phyloP scores from a whole-genome alignment of 371 early-diverging fungal genomes.

The Massospora cicadina region DNA sequence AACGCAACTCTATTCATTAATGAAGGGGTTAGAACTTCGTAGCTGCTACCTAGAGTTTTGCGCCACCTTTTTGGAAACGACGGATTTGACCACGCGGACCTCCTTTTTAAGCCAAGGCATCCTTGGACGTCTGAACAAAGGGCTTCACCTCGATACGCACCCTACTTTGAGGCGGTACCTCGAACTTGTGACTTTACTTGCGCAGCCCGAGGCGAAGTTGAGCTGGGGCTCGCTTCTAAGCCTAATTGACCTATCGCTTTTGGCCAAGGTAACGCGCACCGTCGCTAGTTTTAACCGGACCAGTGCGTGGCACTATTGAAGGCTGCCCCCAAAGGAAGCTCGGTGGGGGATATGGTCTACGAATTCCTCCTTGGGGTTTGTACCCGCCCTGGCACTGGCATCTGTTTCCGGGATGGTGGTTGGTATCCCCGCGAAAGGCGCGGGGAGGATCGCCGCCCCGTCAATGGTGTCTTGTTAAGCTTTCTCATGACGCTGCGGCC shows the following conservation, averaged over 20 bases:
- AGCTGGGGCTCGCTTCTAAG: neutral
- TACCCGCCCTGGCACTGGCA: slow-evolving; percentile 48
- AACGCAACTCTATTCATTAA: neutral
- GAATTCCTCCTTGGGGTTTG: slow-evolving; percentile 53
- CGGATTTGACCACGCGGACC: neutral
- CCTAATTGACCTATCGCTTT: neutral
- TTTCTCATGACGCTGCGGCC: slow-evolving; percentile 40
- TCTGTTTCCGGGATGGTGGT: slow-evolving; percentile 52
- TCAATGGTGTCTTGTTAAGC: slow-evolving; percentile 37
- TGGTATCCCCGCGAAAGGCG: slow-evolving; percentile 42
- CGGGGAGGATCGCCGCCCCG: slow-evolving; percentile 21
- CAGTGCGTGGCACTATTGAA: neutral
- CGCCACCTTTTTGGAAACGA: neutral
- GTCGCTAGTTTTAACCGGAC: neutral
- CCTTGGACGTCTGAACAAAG: neutral
- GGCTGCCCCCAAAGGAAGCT: neutral
- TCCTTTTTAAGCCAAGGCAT: neutral
- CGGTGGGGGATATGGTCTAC: slow-evolving; percentile 23
- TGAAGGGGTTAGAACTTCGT: neutral
- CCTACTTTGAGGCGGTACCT: neutral
- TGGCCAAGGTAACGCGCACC: neutral
- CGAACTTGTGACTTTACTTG: neutral
- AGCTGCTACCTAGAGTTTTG: neutral
- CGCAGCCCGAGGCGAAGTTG: neutral
- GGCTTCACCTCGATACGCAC: neutral